A percentile compares a stretch with the other conserved stretches of the same genome.
Evolutionary conservation across 129 eudicot species (phyloP).

Genomic region (Arctium lappa): DNA sequence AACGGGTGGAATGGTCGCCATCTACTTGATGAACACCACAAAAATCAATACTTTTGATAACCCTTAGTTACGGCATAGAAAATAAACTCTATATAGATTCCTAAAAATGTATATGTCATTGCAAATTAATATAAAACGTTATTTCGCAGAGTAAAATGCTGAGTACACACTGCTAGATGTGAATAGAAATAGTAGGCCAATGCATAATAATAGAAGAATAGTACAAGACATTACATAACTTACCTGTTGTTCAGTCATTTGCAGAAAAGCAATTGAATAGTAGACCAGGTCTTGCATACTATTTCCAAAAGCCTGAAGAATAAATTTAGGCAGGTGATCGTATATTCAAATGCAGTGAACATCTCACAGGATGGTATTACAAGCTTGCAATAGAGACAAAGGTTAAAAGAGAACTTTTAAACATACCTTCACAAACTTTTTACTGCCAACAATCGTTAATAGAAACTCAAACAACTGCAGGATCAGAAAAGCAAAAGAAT

Average conservation of each 20-base stretch:
- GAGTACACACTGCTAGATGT: not conserved
- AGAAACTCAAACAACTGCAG: constrained; percentile 84
- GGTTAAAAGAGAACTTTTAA: not conserved
- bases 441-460: constrained; percentile 73
- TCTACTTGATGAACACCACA: not conserved
- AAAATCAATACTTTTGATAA: not conserved
- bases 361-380: not conserved
- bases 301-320: constrained; percentile 63
- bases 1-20: not conserved
- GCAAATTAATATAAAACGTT: not conserved
- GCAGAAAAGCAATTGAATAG: constrained; percentile 89
- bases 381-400: constrained; percentile 4
- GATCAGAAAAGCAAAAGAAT: constrained; percentile 9
- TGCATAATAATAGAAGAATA: not conserved
- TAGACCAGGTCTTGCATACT: constrained; percentile 74
- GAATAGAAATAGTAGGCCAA: not conserved
- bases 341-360: not conserved
- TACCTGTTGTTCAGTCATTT: constrained; percentile 98
- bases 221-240: not conserved
- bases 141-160: not conserved
- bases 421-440: constrained; percentile 68
- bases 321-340: not conserved
- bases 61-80: not conserved
- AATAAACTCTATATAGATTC: not conserved
- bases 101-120: not conserved